Base-by-base conservation (phyloP, 2,329 filamentous ascomycete species). In the Penicillium vulpinum region DNA sequence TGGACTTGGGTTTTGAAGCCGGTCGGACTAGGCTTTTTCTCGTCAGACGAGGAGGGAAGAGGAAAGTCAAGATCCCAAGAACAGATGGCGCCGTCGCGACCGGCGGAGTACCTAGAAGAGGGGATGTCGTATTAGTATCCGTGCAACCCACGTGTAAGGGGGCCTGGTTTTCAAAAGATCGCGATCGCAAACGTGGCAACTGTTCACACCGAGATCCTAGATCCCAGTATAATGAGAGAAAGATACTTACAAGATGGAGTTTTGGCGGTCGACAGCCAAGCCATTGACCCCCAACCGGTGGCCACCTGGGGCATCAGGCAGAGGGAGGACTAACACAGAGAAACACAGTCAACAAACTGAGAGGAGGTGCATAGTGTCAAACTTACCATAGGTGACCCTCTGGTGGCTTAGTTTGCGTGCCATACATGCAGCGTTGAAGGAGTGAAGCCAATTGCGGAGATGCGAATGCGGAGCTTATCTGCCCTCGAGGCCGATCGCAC, bases 261-360 rank as follows among this genome's bases (percentile, higher is more conserved):
- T 90, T 65, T 88, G 83, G 60, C 83, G 81, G 77, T 97, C 94
- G 63, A 97, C 88, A 51, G 91, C 91, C 59, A 99, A 85, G 61
- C 93, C 92, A 81, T 97, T 97, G 67, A 99, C 91, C 63, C 94
- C 94, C 55, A 97, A 86, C 67, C 92, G 84, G 80, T 99, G 94
- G 56, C 93, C 93, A 64, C 91, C 91, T 18, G 86, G 83, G 57
- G 85, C 86, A 75, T 89, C 87, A 60, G 87, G 85, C 67, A 90
- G 85, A 69, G 88, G 88, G 64, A 91, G 83, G 75, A 91, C 87
- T 88, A 69, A 45, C 48, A 45, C 48, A 26, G 28, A 35, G 13
- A 44, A 51, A 48, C 24, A 46, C 43, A 47, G 60, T 61, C 47
- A 65, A 56, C 22, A 33, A 35, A 31, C 38, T 8, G 21, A 22